phyloP scores from a whole-genome alignment of 106 monocot genomes.

The Phalaenopsis equestris region DNA sequence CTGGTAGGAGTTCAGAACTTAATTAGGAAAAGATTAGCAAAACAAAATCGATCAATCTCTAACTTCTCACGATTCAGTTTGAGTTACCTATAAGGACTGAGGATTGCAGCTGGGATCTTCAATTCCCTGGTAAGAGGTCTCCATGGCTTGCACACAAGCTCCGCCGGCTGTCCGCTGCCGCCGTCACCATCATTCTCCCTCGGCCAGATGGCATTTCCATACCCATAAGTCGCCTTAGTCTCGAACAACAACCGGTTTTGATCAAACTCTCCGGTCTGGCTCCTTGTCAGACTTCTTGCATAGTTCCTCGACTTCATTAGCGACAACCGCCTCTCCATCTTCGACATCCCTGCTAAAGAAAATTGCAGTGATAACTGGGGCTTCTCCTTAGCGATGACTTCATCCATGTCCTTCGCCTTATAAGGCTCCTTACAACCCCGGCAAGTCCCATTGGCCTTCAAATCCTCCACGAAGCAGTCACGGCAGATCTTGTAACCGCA shows the following conservation, averaged over 20 bases:
- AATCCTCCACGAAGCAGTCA: conserved; percentile 46
- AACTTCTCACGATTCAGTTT: background rate
- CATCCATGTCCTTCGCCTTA: conserved; percentile 34
- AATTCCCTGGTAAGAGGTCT: conserved; percentile 77
- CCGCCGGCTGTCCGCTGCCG: conserved; percentile 29
- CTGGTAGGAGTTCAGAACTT: conserved; percentile 12
- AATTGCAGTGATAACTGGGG: conserved; percentile 11
- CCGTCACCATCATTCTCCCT: conserved; percentile 25
- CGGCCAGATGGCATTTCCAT: conserved; percentile 73
- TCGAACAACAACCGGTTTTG: conserved; percentile 74
- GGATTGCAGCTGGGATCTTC: conserved; percentile 48
- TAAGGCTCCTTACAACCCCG: conserved; percentile 68
- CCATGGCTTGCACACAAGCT: conserved; percentile 70
- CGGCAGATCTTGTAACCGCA: conserved; percentile 64
- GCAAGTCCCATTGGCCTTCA: conserved; percentile 30
- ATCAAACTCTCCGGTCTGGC: conserved; percentile 58
- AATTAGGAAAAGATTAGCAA: background rate
- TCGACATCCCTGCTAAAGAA: conserved; percentile 10
- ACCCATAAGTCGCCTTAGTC: conserved; percentile 74
- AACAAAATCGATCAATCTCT: background rate
- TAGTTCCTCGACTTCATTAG: conserved; percentile 29
- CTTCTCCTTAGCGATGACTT: conserved; percentile 17
- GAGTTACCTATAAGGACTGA: conserved; percentile 48
- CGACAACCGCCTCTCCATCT: conserved; percentile 40
- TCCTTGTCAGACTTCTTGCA: conserved; percentile 25